Percentiles rank a stretch among this genome's conserved stretches.
These are phyloP conservation scores for Paralagenidium karlingii DNA, from an alignment of 352 stramenopile species.

Conservation along the genomic window DNA sequence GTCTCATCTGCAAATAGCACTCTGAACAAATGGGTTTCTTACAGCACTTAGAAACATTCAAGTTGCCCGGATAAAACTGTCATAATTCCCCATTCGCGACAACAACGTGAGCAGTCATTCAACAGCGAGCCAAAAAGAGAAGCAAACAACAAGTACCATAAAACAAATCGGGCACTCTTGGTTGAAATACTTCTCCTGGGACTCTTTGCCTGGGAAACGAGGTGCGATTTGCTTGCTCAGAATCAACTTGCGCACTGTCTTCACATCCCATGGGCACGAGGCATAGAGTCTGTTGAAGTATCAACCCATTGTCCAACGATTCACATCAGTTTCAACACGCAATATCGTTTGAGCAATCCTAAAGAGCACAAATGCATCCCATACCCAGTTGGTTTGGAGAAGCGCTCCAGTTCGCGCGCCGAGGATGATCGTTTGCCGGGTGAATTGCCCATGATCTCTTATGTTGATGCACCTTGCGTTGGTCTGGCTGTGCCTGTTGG, in stretches of 20 bases:
- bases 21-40: slow-evolving; percentile 65
- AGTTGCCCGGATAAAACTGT: slow-evolving; percentile 39
- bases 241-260: slow-evolving; percentile 46
- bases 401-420: no score
- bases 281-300: slow-evolving; percentile 41
- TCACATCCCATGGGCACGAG: slow-evolving; percentile 63
- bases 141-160: slow-evolving; percentile 16
- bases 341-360: no score
- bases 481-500: no score
- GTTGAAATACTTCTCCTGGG: slow-evolving; percentile 41
- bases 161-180: slow-evolving; percentile 80
- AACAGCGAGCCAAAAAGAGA: background rate
- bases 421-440: no score
- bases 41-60: slow-evolving; percentile 50
- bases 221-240: slow-evolving; percentile 61
- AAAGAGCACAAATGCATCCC: no score
- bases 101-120: background rate
- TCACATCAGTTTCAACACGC: no score
- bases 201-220: slow-evolving; percentile 47
- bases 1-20: slow-evolving; percentile 33
- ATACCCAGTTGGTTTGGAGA: no score
- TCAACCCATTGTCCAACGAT: no score
- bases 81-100: slow-evolving; percentile 1
- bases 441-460: no score
- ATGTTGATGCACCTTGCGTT: no score